Conservation (phyloP, 2,329 filamentous ascomycete species). For the Trichoderma breve region DNA sequence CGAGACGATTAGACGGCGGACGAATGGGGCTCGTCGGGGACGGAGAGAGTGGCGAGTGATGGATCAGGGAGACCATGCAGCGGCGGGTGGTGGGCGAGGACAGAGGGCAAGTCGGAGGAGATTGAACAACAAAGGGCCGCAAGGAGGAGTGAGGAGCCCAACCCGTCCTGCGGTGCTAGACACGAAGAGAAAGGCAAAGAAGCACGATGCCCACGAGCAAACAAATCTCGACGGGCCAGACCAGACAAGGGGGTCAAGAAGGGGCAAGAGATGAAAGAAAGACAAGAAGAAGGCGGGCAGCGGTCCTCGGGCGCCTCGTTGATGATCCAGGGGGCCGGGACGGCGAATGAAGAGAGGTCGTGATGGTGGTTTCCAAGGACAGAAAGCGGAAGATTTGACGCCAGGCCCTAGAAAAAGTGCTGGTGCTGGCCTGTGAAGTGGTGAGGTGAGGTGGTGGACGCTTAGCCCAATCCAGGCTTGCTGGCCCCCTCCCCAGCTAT, state of each 20-base stretch:
- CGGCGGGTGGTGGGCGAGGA: slow-evolving; percentile 18
- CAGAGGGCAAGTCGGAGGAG: neutral
- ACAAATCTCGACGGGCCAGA: slow-evolving; percentile 1
- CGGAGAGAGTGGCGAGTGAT: slow-evolving; percentile 28
- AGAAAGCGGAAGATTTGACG: slow-evolving; percentile 31
- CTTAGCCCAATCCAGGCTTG: slow-evolving; percentile 19
- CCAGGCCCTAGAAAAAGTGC: slow-evolving; percentile 21
- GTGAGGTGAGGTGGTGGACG: slow-evolving; percentile 18
- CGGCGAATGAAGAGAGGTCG: slow-evolving; percentile 25
- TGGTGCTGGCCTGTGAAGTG: slow-evolving; percentile 19
- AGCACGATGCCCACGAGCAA: slow-evolving; percentile 14
- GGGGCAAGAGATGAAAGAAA: neutral
- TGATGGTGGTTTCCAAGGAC: slow-evolving; percentile 29
- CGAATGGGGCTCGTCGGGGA: slow-evolving; percentile 32
- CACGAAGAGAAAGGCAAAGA: slow-evolving; percentile 22
- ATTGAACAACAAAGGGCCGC: slow-evolving; percentile 16
- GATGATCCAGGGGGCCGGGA: slow-evolving; percentile 20
- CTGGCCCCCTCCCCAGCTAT: slow-evolving; percentile 2
- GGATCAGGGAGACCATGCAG: slow-evolving; percentile 32
- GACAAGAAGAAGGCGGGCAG: slow-evolving; percentile 12
- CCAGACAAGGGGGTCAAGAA: neutral
- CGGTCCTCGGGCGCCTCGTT: slow-evolving; percentile 18
- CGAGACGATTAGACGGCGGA: slow-evolving; percentile 31
- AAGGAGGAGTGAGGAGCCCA: slow-evolving; percentile 20
- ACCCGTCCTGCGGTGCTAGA: slow-evolving; percentile 28